Evolutionary conservation across 441 rosid genomes (phyloP).

Genomic region (Oxalis stricta): DNA sequence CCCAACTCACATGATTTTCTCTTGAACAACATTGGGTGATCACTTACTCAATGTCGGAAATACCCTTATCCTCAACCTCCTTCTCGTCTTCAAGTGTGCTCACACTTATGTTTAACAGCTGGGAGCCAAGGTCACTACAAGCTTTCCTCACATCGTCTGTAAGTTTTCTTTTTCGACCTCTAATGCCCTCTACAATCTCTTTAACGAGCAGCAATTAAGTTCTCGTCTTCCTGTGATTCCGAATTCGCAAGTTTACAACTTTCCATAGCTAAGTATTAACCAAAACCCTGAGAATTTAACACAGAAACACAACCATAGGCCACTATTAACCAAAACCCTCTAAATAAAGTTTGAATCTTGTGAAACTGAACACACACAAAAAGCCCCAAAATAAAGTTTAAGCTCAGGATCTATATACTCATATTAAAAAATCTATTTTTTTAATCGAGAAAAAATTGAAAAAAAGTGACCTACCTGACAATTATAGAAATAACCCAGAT

Average conservation of each 20-base stretch:
- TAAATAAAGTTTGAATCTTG: too few relatives aligned
- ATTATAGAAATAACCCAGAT: too few relatives aligned
- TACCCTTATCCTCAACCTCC: slow-evolving; percentile 32
- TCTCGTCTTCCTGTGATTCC: slow-evolving; percentile 40
- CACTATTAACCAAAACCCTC: neutral
- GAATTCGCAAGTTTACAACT: slow-evolving; percentile 20
- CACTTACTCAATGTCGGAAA: too few relatives aligned
- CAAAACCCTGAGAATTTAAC: neutral
- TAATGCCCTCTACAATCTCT: slow-evolving; percentile 39
- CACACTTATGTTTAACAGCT: slow-evolving; percentile 37
- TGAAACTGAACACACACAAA: too few relatives aligned
- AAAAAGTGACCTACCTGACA: too few relatives aligned
- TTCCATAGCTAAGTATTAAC: slow-evolving; percentile 25
- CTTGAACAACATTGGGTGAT: slow-evolving; percentile 38
- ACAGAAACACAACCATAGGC: neutral
- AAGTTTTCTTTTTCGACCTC: slow-evolving; percentile 49
- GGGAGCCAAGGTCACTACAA: slow-evolving; percentile 46
- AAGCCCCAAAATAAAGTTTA: too few relatives aligned
- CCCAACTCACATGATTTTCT: slow-evolving; percentile 61
- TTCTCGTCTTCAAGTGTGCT: slow-evolving; percentile 14
- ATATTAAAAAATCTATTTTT: too few relatives aligned
- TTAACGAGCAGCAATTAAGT: slow-evolving; percentile 57
- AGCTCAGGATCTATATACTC: too few relatives aligned
- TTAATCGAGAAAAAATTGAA: too few relatives aligned
- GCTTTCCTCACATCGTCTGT: slow-evolving; percentile 37